Percentiles rank a stretch among this genome's conserved stretches.
phyloP scores from a whole-genome alignment of 2,329 filamentous ascomycete species.

The Xylaria sp. region DNA sequence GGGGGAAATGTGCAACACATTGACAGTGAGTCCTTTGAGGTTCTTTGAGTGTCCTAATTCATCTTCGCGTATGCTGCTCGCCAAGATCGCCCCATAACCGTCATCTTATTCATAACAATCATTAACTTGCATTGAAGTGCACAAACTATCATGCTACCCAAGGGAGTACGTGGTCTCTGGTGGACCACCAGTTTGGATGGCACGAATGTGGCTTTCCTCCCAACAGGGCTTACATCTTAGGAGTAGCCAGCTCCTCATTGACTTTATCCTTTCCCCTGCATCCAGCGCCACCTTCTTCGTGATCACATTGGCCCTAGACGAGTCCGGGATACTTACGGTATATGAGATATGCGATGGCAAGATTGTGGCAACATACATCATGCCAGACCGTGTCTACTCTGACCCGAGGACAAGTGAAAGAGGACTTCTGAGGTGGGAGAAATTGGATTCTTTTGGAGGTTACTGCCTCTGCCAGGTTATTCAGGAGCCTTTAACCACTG shows the following conservation, averaged over 20 bases:
- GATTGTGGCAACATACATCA: conserved; percentile 39
- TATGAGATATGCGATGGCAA: conserved; percentile 43
- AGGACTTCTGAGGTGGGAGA: conserved; percentile 47
- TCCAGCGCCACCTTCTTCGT: conserved; percentile 43
- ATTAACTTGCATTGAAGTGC: conserved; percentile 27
- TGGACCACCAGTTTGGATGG: conserved; percentile 38
- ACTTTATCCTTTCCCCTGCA: conserved; percentile 47
- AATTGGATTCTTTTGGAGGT: conserved; percentile 47
- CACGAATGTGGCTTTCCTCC: conserved; percentile 39
- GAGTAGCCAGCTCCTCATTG: conserved; percentile 40
- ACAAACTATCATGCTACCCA: conserved; percentile 36
- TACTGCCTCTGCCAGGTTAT: conserved; percentile 46
- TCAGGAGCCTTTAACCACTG: conserved; percentile 31
- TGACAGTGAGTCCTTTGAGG: conserved; percentile 32
- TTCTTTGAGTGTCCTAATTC: conserved; percentile 1
- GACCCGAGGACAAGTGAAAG: conserved; percentile 35
- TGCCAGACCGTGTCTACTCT: conserved; percentile 38
- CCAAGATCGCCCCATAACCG: neutral
- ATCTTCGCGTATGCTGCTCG: neutral
- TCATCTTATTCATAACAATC: no score
- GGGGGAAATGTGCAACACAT: conserved; percentile 38
- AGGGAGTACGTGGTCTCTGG: conserved; percentile 39
- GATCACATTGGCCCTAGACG: conserved; percentile 39
- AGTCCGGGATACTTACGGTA: conserved; percentile 39
- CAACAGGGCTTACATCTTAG: conserved; percentile 38